Conservation (phyloP, 2,329 filamentous ascomycete genomes). For the Apiospora sp. region DNA sequence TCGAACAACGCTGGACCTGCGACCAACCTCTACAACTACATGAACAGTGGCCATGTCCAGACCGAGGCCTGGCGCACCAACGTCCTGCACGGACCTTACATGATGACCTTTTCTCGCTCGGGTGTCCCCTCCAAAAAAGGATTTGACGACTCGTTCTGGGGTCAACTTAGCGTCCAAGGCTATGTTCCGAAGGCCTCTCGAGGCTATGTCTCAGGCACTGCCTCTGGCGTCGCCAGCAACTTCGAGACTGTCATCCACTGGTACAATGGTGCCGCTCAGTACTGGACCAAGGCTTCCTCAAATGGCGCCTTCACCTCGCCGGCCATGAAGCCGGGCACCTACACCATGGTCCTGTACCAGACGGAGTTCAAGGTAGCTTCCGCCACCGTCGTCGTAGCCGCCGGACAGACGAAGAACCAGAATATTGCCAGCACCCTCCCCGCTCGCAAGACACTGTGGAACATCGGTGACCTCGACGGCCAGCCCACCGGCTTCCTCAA, state of each 20-base stretch:
- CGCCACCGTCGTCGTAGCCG: slow-evolving; percentile 57
- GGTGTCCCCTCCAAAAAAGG: slow-evolving; percentile 57
- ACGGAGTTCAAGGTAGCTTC: slow-evolving; percentile 63
- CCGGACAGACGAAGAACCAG: slow-evolving; percentile 56
- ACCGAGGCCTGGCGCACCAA: slow-evolving; percentile 66
- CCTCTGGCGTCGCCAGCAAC: slow-evolving; percentile 60
- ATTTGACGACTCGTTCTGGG: slow-evolving; percentile 67
- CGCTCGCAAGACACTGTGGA: slow-evolving; percentile 63
- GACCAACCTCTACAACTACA: slow-evolving; percentile 71
- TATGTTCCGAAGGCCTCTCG: slow-evolving; percentile 64
- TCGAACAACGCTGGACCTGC: slow-evolving; percentile 67
- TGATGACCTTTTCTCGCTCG: slow-evolving; percentile 65
- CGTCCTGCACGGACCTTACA: slow-evolving; percentile 72
- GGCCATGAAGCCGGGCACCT: slow-evolving; percentile 71
- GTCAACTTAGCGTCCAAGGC: slow-evolving; percentile 62
- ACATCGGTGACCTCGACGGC: slow-evolving; percentile 72
- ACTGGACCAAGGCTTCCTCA: slow-evolving; percentile 67
- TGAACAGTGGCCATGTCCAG: slow-evolving; percentile 71
- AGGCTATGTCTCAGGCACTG: slow-evolving; percentile 67
- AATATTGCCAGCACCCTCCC: slow-evolving; percentile 56
- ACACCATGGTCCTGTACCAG: slow-evolving; percentile 73
- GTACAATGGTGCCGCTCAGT: slow-evolving; percentile 69
- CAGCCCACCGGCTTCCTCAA: slow-evolving; percentile 71
- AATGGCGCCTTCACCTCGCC: slow-evolving; percentile 68
- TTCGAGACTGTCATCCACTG: slow-evolving; percentile 70